Evolutionary conservation across 1,139 yeast species (phyloP), one percentile per base, ranked within the genome.

Genomic region (Candida buenavistaensis): DNA sequence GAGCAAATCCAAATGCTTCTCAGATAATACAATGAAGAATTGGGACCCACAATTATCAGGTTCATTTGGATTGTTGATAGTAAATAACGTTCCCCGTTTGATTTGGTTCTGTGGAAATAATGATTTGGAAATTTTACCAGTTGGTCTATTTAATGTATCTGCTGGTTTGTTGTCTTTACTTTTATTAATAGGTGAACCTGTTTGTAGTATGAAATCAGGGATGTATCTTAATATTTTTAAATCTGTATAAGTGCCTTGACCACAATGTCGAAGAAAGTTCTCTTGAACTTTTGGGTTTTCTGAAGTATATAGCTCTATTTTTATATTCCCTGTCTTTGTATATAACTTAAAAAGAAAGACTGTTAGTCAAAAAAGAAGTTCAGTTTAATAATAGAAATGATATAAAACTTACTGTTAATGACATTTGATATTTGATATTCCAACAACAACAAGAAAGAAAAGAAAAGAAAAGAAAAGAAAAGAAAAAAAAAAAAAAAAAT

Each of bases 181-280:
- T 1, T 70, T 63, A 21, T 72, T 72, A 2, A 74, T 61, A 0
- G 76, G 72, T 45, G 74, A 78, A 1, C 79, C 79, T 45, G 71
- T 64, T 39, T 74, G 79, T 2, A 67, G 62, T 44, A 73, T 71
- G 47, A 73, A 72, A 1, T 43, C 62, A 23, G 70, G 67, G 29
- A 72, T 62, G 37, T 61, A 64, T 32, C 78, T 51, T 39, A 72
- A 62, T 8, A 74, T 57, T 34, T 56, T 57, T 12, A 71, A 63
- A 14, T 56, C 48, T 35, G 59, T 47, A 45, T 72, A 74, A 2
- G 68, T 55, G 3, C 76, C 78, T 22, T 50, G 48, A 1, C 77
- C 80, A 44, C 76, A 68, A 42, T 67, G 75, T 3, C 75, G 74
- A 6, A 75, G 50, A 26, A 45, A 45, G 43, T 54, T 55, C 28